A percentile compares a stretch with the other conserved stretches of the same genome.
phyloP scores from a whole-genome alignment of 2,329 filamentous ascomycete species.

The Nothomitra cinnamomea region DNA sequence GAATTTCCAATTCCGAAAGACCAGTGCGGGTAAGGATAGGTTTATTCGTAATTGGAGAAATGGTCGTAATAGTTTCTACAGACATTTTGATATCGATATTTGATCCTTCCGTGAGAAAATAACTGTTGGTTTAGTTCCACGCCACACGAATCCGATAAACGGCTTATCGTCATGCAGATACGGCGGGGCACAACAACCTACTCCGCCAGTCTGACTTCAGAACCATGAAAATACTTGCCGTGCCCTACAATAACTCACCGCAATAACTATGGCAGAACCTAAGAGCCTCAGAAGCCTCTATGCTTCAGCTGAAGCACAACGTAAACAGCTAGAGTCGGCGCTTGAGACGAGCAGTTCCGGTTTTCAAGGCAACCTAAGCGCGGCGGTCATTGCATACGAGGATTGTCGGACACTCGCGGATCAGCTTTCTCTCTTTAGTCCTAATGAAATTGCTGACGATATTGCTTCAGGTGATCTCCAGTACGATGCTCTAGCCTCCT shows the following conservation, averaged over 20 bases:
- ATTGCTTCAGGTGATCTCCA: slow-evolving; percentile 69
- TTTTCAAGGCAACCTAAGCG: slow-evolving; percentile 50
- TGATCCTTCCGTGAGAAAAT: too few relatives aligned
- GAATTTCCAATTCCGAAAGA: slow-evolving; percentile 51
- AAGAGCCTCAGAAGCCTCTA: slow-evolving; percentile 39
- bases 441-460: slow-evolving; percentile 81
- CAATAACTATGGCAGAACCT: slow-evolving; percentile 24
- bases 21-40: slow-evolving; percentile 65
- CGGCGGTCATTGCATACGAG: slow-evolving; percentile 54
- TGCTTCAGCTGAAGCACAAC: slow-evolving; percentile 34
- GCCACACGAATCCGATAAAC: too few relatives aligned
- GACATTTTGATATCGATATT: slow-evolving; percentile 25
- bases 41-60: slow-evolving; percentile 81
- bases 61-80: slow-evolving; percentile 49
- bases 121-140: too few relatives aligned
- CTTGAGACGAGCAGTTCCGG: slow-evolving; percentile 45
- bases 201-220: too few relatives aligned
- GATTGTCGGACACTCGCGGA: slow-evolving; percentile 53
- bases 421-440: slow-evolving; percentile 67
- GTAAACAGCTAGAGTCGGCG: slow-evolving; percentile 41
- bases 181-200: neutral
- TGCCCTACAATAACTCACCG: neutral
- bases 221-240: too few relatives aligned
- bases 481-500: slow-evolving; percentile 24
- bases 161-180: neutral